Evolutionary conservation across 768 basidiomycete genomes (phyloP).

Genomic region (Leccinum subgranulosum): DNA sequence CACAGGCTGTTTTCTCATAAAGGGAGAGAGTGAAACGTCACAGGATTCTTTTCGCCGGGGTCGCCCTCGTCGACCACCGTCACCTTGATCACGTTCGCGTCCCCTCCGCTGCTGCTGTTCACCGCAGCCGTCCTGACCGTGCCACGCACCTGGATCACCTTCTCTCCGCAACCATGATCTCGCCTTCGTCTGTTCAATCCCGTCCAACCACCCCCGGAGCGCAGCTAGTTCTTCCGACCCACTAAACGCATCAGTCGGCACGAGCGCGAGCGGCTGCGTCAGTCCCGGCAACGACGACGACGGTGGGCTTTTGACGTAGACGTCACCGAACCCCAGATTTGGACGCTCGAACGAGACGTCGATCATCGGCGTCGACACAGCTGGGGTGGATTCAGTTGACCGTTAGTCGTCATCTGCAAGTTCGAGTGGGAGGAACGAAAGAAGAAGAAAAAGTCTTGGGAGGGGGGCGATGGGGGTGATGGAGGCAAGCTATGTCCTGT

Average conservation of each 20-base stretch:
- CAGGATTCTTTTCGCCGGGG: slow-evolving; percentile 28
- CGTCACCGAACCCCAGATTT: neutral
- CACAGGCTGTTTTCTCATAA: too few relatives aligned
- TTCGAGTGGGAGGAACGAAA: neutral
- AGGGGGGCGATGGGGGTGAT: neutral
- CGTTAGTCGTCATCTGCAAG: neutral
- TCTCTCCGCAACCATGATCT: too few relatives aligned
- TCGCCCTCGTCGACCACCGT: neutral
- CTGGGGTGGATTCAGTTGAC: neutral
- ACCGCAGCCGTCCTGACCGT: too few relatives aligned
- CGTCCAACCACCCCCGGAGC: slow-evolving; percentile 28
- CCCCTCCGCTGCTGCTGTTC: too few relatives aligned
- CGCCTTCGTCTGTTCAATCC: slow-evolving; percentile 33
- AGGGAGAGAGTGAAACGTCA: too few relatives aligned
- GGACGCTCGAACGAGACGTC: slow-evolving; percentile 16
- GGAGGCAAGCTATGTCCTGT: neutral
- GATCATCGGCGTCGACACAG: slow-evolving; percentile 20
- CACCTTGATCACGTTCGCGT: too few relatives aligned
- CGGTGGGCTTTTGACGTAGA: neutral
- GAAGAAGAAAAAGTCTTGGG: neutral
- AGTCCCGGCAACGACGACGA: neutral
- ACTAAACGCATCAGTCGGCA: slow-evolving; percentile 22
- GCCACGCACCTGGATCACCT: too few relatives aligned
- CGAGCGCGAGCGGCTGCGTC: slow-evolving; percentile 25
- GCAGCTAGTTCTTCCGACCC: slow-evolving; percentile 16